phyloP scores from a whole-genome alignment of 1,284 basidiomycete species.

The Veloporphyrellus conicus region DNA sequence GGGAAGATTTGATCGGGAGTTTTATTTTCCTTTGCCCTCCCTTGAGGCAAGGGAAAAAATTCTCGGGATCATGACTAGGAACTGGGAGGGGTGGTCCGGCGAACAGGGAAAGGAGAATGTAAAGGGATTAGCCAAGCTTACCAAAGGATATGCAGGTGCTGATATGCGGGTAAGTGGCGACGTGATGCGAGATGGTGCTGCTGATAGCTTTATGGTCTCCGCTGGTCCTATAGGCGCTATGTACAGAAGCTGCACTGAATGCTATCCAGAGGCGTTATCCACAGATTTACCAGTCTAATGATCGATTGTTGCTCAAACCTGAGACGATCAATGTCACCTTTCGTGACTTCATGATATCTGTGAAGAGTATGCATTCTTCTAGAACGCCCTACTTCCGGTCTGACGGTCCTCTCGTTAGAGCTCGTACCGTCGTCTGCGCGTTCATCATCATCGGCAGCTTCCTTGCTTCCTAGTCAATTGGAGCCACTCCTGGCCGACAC shows the following conservation, averaged over 20 bases:
- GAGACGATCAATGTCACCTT: constrained; percentile 83
- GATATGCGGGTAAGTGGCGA: constrained; percentile 75
- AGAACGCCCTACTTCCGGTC: neutral
- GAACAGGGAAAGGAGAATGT: constrained; percentile 55
- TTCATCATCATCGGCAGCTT: constrained; percentile 80
- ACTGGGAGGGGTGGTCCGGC: constrained; percentile 84
- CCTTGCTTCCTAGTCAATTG: constrained; percentile 85
- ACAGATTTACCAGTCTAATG: constrained; percentile 92
- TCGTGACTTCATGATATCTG: constrained; percentile 95
- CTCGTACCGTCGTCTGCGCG: constrained; percentile 93
- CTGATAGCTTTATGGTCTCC: constrained; percentile 5
- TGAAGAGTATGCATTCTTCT: constrained; percentile 71
- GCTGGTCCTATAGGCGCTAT: constrained; percentile 62
- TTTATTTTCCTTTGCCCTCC: constrained; percentile 93
- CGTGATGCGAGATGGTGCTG: neutral
- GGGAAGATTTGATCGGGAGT: constrained; percentile 96
- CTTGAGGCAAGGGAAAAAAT: constrained; percentile 85
- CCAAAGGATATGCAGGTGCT: constrained; percentile 97
- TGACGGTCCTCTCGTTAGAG: constrained; percentile 45
- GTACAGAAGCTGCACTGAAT: constrained; percentile 95
- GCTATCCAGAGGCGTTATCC: constrained; percentile 96
- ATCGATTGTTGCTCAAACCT: constrained; percentile 82
- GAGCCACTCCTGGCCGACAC: constrained; percentile 70
- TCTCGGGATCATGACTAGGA: constrained; percentile 85
- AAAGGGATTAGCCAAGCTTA: constrained; percentile 78